Conservation (phyloP, 2,329 filamentous ascomycete species). For the Colletotrichum cereale region DNA sequence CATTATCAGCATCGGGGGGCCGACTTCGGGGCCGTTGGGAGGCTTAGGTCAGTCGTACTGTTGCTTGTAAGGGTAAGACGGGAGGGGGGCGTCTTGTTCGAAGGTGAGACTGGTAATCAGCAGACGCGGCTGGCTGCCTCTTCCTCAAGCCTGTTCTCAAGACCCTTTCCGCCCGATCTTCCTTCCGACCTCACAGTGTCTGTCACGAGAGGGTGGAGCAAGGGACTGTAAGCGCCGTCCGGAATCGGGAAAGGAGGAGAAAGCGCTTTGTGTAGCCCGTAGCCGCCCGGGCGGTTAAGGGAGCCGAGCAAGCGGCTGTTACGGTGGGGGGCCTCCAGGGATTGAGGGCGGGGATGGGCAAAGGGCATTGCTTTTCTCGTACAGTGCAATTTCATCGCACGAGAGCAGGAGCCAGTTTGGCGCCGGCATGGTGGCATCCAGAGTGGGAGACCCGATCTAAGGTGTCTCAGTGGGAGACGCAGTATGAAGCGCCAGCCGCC, state of each 20-base stretch:
- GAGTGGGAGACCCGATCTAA: conserved; percentile 4
- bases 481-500: conserved; percentile 34
- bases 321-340: neutral
- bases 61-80: neutral
- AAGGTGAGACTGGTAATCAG: conserved; percentile 28
- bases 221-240: conserved; percentile 40
- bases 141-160: neutral
- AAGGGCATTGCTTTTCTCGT: conserved; percentile 14
- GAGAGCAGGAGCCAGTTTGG: neutral
- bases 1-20: conserved; percentile 19
- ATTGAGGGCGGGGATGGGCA: neutral
- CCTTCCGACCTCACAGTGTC: neutral
- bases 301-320: conserved; percentile 30
- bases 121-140: conserved; percentile 27
- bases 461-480: conserved; percentile 13
- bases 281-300: conserved; percentile 41
- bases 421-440: conserved; percentile 9
- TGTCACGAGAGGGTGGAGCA: neutral
- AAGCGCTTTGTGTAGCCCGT: conserved; percentile 2
- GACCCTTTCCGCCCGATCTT: conserved; percentile 7
- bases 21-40: conserved; percentile 25
- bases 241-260: conserved; percentile 17
- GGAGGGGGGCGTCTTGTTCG: neutral
- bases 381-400: conserved; percentile 3
- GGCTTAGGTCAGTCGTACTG: conserved; percentile 4